These are phyloP conservation scores for Claviceps pusilla DNA, from an alignment of 2,329 filamentous ascomycete genomes.

Conservation along the genomic window DNA sequence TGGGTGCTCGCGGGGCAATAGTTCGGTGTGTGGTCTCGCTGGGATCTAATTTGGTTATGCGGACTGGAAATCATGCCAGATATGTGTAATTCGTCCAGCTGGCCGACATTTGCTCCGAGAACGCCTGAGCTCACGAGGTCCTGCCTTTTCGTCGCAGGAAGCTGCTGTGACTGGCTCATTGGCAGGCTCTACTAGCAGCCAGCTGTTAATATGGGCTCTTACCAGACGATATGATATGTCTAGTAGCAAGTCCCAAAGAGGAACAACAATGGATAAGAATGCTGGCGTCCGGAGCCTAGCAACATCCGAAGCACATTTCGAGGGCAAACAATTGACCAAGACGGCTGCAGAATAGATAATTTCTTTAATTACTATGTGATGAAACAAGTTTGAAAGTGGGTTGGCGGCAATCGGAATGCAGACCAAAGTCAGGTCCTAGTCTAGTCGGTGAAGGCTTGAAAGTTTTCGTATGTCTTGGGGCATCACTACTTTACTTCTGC, in stretches of 20 bases:
- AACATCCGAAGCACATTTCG: too few species aligned
- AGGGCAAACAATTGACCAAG: too few species aligned
- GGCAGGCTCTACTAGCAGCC: neutral
- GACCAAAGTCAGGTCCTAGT: too few species aligned
- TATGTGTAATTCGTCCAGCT: constrained; percentile 42
- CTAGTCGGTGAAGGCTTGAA: too few species aligned
- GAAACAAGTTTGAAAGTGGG: too few species aligned
- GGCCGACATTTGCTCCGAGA: constrained; percentile 13
- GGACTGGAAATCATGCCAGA: constrained; percentile 26
- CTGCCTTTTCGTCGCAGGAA: constrained; percentile 17
- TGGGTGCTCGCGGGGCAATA: constrained; percentile 23
- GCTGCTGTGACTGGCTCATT: constrained; percentile 23
- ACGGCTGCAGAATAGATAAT: too few species aligned
- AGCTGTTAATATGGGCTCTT: neutral
- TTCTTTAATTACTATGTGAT: too few species aligned
- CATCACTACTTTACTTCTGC: too few species aligned
- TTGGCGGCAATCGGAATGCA: too few species aligned
- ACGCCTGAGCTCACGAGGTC: constrained; percentile 6
- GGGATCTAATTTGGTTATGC: constrained; percentile 22
- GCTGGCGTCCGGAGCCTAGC: neutral
- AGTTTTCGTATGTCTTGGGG: too few species aligned
- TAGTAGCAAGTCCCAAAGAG: neutral
- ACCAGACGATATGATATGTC: neutral
- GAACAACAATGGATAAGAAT: neutral
- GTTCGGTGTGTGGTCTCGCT: constrained; percentile 35